Base-by-base conservation (phyloP, 352 stramenopile genomes). In the Globisporangium splendens region DNA sequence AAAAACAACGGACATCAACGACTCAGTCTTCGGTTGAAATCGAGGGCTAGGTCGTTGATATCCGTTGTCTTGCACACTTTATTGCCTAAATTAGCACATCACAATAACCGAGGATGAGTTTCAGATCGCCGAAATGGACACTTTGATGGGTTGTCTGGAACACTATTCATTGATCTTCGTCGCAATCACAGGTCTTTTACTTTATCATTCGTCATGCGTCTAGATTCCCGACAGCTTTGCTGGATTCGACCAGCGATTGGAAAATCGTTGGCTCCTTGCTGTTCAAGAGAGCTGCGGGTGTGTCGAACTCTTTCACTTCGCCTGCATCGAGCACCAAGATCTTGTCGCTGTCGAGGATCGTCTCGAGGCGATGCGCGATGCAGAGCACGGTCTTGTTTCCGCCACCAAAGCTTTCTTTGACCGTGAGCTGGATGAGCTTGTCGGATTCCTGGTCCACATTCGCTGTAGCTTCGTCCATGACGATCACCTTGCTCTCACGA, bases 391-490 rank as follows among this genome's bases (percentile, higher is more conserved):
- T 98, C 46, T 72, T 95, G 24, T 86, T 63, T 15, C 61, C 54
- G 18, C 87, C 51, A 53, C 65, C 20, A 61, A 98, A 98, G 28
- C 66, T 61, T 35, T 61, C 56, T 14, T 66, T 54, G 22, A 83
- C 75, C 5, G 69, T 79, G 13, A 54, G 55, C 72, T 98, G 93
- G 56, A 98, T 94, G 31, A 84, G 63, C 28, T 61, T 56, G 61
- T 97, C 89, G 3, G 88, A 93, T 46, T 83, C 80, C 48, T 73
- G 70, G 72, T 98, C 92, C 1, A 98, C 86, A 49, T 72, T 89
- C 41, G 86, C 79, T 8, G 96, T 98, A 15, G 93, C 95, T 69
- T 98, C 96, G 67, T 98, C 96, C 28, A 99, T 50, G n/a, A 98
- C 73, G 15, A 98, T 54, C 20, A 82, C 59, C 28, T 96, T 95